These are phyloP conservation scores for Helichrysum umbraculigerum DNA, from an alignment of 129 eudicot genomes.

Conservation along the genomic window DNA sequence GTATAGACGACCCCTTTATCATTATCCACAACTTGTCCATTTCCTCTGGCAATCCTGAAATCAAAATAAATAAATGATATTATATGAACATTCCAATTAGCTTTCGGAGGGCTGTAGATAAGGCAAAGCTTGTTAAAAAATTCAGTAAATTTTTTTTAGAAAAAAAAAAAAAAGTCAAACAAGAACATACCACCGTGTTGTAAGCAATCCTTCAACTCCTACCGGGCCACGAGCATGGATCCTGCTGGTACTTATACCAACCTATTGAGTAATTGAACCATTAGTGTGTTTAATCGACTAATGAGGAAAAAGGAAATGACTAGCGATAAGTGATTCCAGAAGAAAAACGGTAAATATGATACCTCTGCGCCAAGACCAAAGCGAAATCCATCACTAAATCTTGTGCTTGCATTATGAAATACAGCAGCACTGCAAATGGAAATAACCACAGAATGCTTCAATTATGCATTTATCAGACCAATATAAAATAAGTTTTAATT, in stretches of 20 bases:
- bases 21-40: conserved; percentile 82
- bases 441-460: background rate
- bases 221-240: conserved; percentile 99
- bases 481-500: background rate
- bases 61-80: background rate
- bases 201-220: conserved; percentile 94
- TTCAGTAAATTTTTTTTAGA: background rate
- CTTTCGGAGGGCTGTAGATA: background rate
- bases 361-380: conserved; percentile 99
- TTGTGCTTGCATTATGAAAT: conserved; percentile 93
- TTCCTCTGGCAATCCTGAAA: conserved; percentile 66
- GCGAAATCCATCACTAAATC: conserved; percentile 94
- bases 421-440: conserved; percentile 87
- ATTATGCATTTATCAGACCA: background rate
- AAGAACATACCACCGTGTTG: conserved; percentile 76
- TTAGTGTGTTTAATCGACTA: background rate
- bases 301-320: background rate
- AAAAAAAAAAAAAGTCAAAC: background rate
- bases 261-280: conserved; percentile 46
- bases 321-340: background rate
- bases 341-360: background rate
- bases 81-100: background rate
- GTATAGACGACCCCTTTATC: conserved; percentile 79
- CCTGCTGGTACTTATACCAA: conserved; percentile 94
- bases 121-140: background rate